Base-by-base conservation (phyloP, 2,329 filamentous ascomycete genomes). In the Apiospora pterosperma region DNA sequence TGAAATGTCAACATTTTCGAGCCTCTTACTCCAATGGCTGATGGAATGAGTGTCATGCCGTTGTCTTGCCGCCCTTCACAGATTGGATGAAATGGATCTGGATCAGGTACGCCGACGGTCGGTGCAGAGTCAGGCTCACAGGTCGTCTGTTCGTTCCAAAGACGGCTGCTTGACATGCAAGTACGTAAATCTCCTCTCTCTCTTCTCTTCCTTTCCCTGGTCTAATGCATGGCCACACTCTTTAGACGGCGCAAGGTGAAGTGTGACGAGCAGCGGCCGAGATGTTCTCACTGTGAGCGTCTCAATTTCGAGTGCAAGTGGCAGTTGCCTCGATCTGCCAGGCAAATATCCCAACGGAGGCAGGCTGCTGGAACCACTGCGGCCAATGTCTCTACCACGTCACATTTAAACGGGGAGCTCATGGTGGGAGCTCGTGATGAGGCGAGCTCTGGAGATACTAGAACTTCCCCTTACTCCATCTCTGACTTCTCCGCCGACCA, bases 281-380 rank as follows among this genome's bases (percentile, higher is more conserved):
- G 80, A 21, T 86, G 84, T 70, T 80, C 76, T 61, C 84, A 85
- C 69, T 86, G 84, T 74, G 81, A 81, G 70, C 78, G 83, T 44
- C 77, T 85, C 60, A 82, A 82, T 65, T 76, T 86, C 28, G 79
- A 85, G 59, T 87, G 84, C 72, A 78, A 78, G 61, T 86, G 84
- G 84, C 41, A 44, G 34, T 21, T 41, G 38, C n/a, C 38, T n/a
- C 38, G 16, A n/a, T 14, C 38, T 39, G 36, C 36, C 11, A 39
- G 36, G 14, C 14, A 2, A 3, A 19, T 19, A 41, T 41, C 38
- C 8, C 38, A 41, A 41, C 38, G 38, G 16, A 5, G 5, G 38
- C 38, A 5, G 2, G n/a, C 1, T n/a, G 38, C 3, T n/a, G 38
- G 38, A n/a, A 16, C 16, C 6, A 14, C 16, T 41, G 5, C 5